These are phyloP conservation scores for Forsythia suspensa DNA, from an alignment of 257 asterid genomes.

Conservation along the genomic window DNA sequence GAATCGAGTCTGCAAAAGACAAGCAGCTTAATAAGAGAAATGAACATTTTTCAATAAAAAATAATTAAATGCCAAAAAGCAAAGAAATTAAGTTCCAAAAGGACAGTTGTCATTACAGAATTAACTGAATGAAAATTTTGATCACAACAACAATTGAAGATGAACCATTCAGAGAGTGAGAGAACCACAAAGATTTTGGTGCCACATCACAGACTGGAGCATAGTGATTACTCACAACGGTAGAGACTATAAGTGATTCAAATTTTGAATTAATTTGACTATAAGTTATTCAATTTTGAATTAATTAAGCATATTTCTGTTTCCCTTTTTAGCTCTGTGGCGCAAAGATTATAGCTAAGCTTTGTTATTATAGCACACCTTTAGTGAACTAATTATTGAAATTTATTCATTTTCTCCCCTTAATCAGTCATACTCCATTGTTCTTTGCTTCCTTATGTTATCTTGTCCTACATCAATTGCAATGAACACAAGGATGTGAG, in stretches of 20 bases:
- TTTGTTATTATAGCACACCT: background rate
- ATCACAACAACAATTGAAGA: conserved; percentile 10
- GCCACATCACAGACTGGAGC: background rate
- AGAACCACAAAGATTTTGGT: background rate
- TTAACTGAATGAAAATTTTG: background rate
- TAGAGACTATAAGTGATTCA: background rate
- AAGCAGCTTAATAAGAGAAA: conserved; percentile 17
- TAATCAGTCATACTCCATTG: background rate
- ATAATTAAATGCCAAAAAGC: conserved; percentile 5
- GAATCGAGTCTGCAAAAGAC: conserved; percentile 78
- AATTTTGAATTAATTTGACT: background rate
- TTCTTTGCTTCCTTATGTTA: background rate
- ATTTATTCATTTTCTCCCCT: background rate
- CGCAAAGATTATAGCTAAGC: background rate
- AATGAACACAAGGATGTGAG: background rate
- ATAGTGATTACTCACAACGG: background rate
- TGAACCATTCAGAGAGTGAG: conserved; percentile 5
- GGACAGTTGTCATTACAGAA: background rate
- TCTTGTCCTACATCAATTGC: background rate
- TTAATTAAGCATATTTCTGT: background rate
- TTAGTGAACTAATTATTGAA: background rate
- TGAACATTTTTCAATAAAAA: background rate
- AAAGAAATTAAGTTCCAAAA: conserved; percentile 1
- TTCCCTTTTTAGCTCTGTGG: background rate
- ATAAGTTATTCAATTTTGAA: background rate